Evolutionary conservation across 495 filamentous ascomycete species (phyloP), one percentile per base, ranked within the genome.

Genomic region (Chaetomium cochliodes): DNA sequence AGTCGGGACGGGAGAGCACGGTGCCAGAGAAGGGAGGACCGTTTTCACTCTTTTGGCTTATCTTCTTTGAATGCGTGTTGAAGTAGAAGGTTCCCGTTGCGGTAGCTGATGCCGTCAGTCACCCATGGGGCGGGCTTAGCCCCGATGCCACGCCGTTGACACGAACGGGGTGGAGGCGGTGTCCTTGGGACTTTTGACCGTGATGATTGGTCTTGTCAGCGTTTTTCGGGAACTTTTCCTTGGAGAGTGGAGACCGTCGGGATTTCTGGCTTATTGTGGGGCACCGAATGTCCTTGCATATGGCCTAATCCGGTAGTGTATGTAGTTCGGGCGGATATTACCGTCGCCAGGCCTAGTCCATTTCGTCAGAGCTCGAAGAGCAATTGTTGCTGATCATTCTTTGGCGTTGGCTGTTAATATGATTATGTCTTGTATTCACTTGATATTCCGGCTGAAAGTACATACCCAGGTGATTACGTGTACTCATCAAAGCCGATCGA

Each of bases 201-300:
- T 53, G 51, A 30, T 37, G 44, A 18, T 47, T 20, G n/a, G 16
- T 9, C 20, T 50, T n/a, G 49, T 13, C 23, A 28, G 23, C 18
- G 46, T 50, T 47, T 50, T 16, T 16, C n/a, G 49, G 49, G 52
- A 54, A 30, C 52, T 37, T 54, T 37, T 2, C 20, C 11, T 37
- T 37, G 33, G 33, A 15, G 16, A 22, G 28, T 18, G 15, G 25
- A 9, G 52, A 37, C 13, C 26, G 16, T 15, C 26, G 49, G 49
- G 49, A 11, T 20, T 22, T 23, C 25, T 54, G 1, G 52, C 30
- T 39, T 12, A 56, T 12, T 26, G 42, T 59, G 57, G 57, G 57
- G 23, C 57, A 13, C 57, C 13, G 11, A 59, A 59, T 11, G 57
- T 49, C 57, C 57, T 47, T 59, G 57, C 57, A 59, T 59, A 58